These are phyloP conservation scores for Aspergillus biplanus DNA, from an alignment of 495 filamentous ascomycete species.

Conservation along the genomic window DNA sequence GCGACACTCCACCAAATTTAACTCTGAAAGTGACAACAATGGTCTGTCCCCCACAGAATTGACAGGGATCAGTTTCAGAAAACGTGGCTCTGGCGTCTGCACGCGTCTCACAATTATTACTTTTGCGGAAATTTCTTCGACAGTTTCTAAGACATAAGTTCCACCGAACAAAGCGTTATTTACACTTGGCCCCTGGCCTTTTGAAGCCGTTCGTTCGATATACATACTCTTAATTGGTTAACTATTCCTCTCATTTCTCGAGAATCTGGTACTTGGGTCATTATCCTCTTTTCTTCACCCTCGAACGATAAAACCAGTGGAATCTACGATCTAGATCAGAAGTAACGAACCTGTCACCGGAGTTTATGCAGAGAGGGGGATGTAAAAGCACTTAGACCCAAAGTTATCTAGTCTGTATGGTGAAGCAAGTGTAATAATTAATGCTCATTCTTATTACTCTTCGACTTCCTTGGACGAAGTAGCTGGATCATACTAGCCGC, in stretches of 20 bases:
- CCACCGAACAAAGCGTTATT: background rate
- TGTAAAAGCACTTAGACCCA: background rate
- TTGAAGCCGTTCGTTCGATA: too few species aligned
- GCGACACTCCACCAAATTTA: background rate
- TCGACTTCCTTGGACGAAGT: background rate
- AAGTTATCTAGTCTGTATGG: background rate
- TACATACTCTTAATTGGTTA: too few species aligned
- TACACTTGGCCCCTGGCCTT: too few species aligned
- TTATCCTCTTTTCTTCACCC: too few species aligned
- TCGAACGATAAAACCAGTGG: too few species aligned
- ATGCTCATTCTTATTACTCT: background rate
- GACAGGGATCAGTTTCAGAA: slow-evolving; percentile 19
- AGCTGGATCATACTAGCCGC: background rate
- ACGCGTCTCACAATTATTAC: slow-evolving; percentile 17
- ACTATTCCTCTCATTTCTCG: too few species aligned
- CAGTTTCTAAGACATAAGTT: slow-evolving; percentile 2
- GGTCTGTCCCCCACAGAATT: slow-evolving; percentile 15
- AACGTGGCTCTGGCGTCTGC: slow-evolving; percentile 20
- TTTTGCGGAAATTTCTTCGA: slow-evolving; percentile 13
- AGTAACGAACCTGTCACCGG: too few species aligned
- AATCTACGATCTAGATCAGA: too few species aligned
- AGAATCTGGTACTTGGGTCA: too few species aligned
- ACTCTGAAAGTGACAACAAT: background rate
- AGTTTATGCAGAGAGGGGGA: slow-evolving; percentile 3
- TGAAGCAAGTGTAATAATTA: background rate